These are phyloP conservation scores for Coemansia sp. DNA, from an alignment of 192 early-diverging fungal species.

Conservation along the genomic window DNA sequence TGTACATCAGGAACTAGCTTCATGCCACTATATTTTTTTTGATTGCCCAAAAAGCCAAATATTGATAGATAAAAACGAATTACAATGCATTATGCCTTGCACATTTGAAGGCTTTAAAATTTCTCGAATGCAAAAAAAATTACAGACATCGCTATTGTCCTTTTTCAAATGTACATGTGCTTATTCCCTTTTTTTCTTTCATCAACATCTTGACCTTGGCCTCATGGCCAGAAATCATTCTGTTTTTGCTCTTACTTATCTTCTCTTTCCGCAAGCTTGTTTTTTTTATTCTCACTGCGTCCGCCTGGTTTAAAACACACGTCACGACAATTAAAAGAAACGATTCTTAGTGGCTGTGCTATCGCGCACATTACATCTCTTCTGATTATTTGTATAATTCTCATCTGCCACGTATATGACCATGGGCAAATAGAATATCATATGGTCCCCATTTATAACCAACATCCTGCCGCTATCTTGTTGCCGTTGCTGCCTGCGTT, in stretches of 20 bases:
- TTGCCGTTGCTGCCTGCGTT: neutral
- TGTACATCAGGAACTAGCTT: conserved; percentile 5
- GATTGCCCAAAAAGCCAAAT: conserved; percentile 2
- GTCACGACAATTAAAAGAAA: conserved; percentile 7
- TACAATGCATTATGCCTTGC: conserved; percentile 7
- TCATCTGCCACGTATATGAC: conserved; percentile 14
- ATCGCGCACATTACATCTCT: neutral
- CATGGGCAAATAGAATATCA: conserved; percentile 10
- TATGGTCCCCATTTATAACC: conserved; percentile 17
- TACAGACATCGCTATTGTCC: neutral
- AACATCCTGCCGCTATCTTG: neutral
- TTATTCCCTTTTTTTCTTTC: conserved; percentile 6
- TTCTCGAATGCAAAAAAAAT: neutral
- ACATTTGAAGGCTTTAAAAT: neutral
- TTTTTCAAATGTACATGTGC: conserved; percentile 10
- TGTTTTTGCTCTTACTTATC: conserved; percentile 4
- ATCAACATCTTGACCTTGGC: conserved; percentile 3
- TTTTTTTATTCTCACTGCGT: neutral
- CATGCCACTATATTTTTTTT: neutral
- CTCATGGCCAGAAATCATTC: conserved; percentile 12
- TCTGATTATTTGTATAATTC: neutral
- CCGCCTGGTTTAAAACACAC: conserved; percentile 4
- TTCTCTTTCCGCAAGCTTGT: neutral
- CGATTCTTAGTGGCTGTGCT: conserved; percentile 2
- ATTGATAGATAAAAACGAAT: conserved; percentile 1